Evolutionary conservation across 352 stramenopile species (phyloP).

Genomic region (Phytophthora multivora): DNA sequence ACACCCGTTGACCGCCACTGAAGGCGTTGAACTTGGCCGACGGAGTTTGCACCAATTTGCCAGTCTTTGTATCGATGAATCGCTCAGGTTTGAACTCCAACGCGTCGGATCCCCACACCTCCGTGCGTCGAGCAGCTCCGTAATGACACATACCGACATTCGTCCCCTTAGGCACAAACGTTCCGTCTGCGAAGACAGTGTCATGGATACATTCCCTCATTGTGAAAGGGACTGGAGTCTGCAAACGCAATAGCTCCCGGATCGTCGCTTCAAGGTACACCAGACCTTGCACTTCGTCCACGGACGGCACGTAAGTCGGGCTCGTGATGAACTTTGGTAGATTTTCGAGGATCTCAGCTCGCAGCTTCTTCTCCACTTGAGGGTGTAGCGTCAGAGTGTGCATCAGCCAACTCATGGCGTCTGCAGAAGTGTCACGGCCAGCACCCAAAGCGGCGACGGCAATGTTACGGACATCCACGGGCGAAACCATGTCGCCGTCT

Average conservation of each 20-base stretch:
- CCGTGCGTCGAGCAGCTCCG: conserved; percentile 44
- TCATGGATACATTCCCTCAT: conserved; percentile 45
- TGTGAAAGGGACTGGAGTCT: conserved; percentile 47
- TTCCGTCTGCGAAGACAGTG: conserved; percentile 68
- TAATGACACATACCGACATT: conserved; percentile 60
- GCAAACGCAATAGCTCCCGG: conserved; percentile 65
- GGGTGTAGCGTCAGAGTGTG: conserved; percentile 65
- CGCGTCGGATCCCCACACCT: conserved; percentile 70
- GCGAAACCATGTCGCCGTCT: conserved; percentile 29
- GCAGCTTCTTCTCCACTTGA: conserved; percentile 41
- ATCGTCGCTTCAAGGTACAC: conserved; percentile 68
- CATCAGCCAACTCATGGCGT: conserved; percentile 66
- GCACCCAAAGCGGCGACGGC: conserved; percentile 68
- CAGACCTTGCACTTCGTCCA: conserved; percentile 54
- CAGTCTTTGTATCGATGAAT: conserved; percentile 52
- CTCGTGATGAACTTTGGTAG: conserved; percentile 36
- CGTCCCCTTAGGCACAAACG: conserved; percentile 56
- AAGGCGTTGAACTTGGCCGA: conserved; percentile 74
- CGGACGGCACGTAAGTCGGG: conserved; percentile 36
- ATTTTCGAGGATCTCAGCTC: conserved; percentile 47
- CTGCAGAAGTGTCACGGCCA: conserved; percentile 65
- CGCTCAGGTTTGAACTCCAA: conserved; percentile 34
- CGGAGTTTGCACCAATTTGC: conserved; percentile 43
- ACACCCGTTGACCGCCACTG: conserved; percentile 65
- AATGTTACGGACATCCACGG: conserved; percentile 61